Base-by-base conservation (phyloP, 768 basidiomycete genomes). In the Amanita thiersii region DNA sequence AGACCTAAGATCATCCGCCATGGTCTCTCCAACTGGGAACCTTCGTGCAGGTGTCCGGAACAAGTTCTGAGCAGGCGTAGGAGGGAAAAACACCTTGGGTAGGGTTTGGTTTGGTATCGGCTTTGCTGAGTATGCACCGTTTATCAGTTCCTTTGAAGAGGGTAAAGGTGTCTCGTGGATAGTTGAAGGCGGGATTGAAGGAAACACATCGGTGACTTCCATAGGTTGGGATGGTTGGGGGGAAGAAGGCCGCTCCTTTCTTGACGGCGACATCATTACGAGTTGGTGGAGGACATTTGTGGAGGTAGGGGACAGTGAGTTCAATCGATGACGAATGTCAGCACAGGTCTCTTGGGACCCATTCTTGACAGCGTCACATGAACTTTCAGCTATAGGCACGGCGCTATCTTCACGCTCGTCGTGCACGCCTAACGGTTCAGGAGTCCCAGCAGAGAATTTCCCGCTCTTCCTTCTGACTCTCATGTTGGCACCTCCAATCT, bases 251-350 rank as follows among this genome's bases (percentile, higher is more conserved):
- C 36, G 31, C 26, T 33, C 32, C 39, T 40, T 37, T n/a, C n/a
- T n/a, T n/a, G n/a, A n/a, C 10, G 36, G 18, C 41, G 45, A 42
- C 33, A 45, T 37, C 28, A 19, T 55, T 31, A 53, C 52, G 12
- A 61, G 47, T 9, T 47, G 47, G 12, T 50, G 42, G 25, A 61
- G 44, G 4, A 62, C 45, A 30, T 56, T 53, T 0, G 56, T 60
- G 31, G 83, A 81, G 10, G 66, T 62, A 1, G 81, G 79, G n/a
- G 81, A 81, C 28, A 81, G 56, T 14, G 77, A 77, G 11, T 70
- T 66, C 19, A 78, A 56, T 54, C 72, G 70, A 44, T 71, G 63
- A 33, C 58, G 55, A 19, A 51, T 14, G 29, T 15, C 10, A 2
- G 11, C n/a, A 9, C 14, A 12, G 33, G 29, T 1, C 9, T 14